Evolutionary conservation across 768 basidiomycete species (phyloP), one percentile per base, ranked within the genome.

Genomic region (Chalciporus pseudorubinellus): DNA sequence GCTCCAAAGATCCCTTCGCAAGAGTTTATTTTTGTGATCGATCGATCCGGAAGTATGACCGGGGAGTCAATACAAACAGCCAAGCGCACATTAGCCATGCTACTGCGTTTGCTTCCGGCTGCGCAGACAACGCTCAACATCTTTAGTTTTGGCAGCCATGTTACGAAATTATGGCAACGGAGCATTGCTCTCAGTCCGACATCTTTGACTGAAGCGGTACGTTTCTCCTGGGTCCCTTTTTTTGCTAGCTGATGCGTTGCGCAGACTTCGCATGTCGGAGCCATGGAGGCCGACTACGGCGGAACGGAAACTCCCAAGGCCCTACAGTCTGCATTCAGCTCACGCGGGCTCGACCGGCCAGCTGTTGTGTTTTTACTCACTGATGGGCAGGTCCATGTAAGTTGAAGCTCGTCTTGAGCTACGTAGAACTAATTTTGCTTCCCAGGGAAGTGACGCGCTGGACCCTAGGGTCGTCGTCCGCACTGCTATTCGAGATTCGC

Each of bases 1-100:
- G 58, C 81, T 4, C 73, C 74, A 1, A 70, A 71, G 1, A 58
- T 81, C 1, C 51, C 52, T 11, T 59, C 68, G 0, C 82, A 82
- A 46, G 84, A 85, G 51, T 85, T 79, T 48, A 66, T 86, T 0
- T 86, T 86, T 53, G 50, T 86, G 7, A 68, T 86, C 11, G 84
- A 86, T 54, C 68, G 82, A 42, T 81, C 78, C 18, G 76, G 78
- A 0, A 82, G 79, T 44, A 85, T 85, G 84, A 0, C 0, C 0
- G 63, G 62, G 20, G 36, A 21, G 11, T 59, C 76, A 6, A 78
- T 84, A 3, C 70, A 70, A 31, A 75, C 70, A 3, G 81, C 82
- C 7, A 82, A 77, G 53, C 51, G 62, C 26, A 78, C 81, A 0
- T 64, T 85, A 28, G 42, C 43, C 0, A 69, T 80, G 55, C 59